Conservation (phyloP, 2,329 filamentous ascomycete genomes). For the Talaromyces atroroseus region DNA sequence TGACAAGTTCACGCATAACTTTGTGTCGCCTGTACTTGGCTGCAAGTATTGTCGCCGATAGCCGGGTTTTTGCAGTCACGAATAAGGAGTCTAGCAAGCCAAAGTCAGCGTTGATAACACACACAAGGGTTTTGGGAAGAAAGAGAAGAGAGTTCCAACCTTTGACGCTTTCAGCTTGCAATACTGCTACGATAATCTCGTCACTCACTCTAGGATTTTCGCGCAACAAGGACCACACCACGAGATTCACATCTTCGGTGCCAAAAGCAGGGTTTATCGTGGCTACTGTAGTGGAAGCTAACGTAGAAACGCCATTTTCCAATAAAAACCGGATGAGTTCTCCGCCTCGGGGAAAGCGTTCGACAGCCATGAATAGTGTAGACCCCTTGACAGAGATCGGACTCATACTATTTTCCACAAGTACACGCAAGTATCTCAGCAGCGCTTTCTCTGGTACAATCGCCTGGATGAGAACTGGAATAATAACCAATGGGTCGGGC, state of each 20-base stretch:
- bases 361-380: background rate
- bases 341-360: conserved; percentile 3
- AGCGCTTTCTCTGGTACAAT: background rate
- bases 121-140: too few species aligned
- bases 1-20: conserved; percentile 52
- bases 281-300: background rate
- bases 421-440: background rate
- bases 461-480: background rate
- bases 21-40: conserved; percentile 57
- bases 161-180: background rate
- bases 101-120: background rate
- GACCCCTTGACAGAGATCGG: background rate
- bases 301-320: background rate
- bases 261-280: background rate
- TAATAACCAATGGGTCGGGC: background rate
- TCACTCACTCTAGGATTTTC: conserved; percentile 4
- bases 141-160: background rate
- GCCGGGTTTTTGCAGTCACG: conserved; percentile 44
- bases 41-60: conserved; percentile 24
- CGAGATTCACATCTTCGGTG: background rate
- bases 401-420: background rate
- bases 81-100: conserved; percentile 19
- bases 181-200: background rate
- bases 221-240: background rate
- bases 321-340: conserved; percentile 2